Conservation (phyloP, 2,329 filamentous ascomycete species). For the Phaeoacremonium minimum region DNA sequence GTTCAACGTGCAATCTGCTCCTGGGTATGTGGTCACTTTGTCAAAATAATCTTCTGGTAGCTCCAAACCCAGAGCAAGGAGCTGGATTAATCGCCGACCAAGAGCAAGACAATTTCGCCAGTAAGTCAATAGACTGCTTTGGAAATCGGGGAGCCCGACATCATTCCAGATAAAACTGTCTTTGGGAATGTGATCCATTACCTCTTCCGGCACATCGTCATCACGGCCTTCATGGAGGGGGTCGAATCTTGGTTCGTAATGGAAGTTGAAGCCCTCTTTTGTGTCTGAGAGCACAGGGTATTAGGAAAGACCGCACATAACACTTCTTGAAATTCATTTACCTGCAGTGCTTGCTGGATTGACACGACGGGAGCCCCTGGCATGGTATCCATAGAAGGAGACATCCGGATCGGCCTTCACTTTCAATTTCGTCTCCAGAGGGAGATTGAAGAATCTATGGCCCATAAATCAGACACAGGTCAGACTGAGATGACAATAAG, state of each 20-base stretch:
- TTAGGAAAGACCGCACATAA: too few relatives aligned
- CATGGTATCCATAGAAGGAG: slow-evolving; percentile 4
- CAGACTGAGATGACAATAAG: too few relatives aligned
- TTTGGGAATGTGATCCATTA: neutral
- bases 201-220: neutral
- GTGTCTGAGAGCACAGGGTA: neutral
- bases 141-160: slow-evolving; percentile 1
- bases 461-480: too few relatives aligned
- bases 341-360: neutral
- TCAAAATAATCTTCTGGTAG: slow-evolving; percentile 13
- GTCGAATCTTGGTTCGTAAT: slow-evolving; percentile 2
- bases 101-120: slow-evolving; percentile 11
- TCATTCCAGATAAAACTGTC: slow-evolving; percentile 4
- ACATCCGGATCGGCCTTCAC: slow-evolving; percentile 1
- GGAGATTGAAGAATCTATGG: slow-evolving; percentile 1
- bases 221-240: neutral
- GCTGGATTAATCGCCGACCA: slow-evolving; percentile 11
- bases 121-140: neutral
- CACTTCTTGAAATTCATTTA: neutral
- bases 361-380: neutral
- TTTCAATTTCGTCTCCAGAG: neutral
- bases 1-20: slow-evolving; percentile 12
- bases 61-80: slow-evolving; percentile 14
- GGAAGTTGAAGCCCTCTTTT: slow-evolving; percentile 3
- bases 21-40: slow-evolving; percentile 11